Base-by-base conservation (phyloP, 768 basidiomycete species). In the Paxillus ammoniavirescens region DNA sequence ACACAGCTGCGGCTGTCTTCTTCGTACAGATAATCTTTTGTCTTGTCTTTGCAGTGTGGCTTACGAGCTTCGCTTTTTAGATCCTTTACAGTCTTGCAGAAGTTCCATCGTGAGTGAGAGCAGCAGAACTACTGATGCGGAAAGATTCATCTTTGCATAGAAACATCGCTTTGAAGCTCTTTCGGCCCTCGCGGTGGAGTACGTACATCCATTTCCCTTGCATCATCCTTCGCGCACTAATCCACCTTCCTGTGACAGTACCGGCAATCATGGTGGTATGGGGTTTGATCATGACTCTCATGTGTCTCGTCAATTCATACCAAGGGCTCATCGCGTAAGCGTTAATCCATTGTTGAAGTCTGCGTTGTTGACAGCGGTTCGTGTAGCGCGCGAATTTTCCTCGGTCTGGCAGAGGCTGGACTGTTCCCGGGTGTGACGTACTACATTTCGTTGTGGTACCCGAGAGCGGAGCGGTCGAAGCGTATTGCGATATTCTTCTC, bases 401-500 rank as follows among this genome's bases (percentile, higher is more conserved):
- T 81, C 13, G 80, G 79, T 43, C 60, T 79, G 30, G 66, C 77
- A 30, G 80, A 80, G 59, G 76, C 73, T 42, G 80, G 82, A 37
- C 55, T 77, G 21, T 72, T 74, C 51, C 72, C 75, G 0, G 73
- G 73, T 1, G 65, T 77, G 50, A 71, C 70, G 2, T 80, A 77
- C 51, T 75, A 72, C 40, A 69, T 83, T 42, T 82, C 80, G 10
- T 65, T 82, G 46, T 86, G 84, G 84, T 82, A 89, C 62, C 76
- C 81, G 8, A 72, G 79, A 35, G 70, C 71, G 49, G 84, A 87
- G 60, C 77, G 83, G 42, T 82, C 80, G 15, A 70, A 68, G 60
- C 77, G 84, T 23, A 76, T 84, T 51, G 82, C 84, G 4, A 72
- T 86, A 36, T 86, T 87, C 73, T 84, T 84, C 65, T 79, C 79